Conservation (phyloP, 2,329 filamentous ascomycete genomes). For the Metarhizium robertsii region DNA sequence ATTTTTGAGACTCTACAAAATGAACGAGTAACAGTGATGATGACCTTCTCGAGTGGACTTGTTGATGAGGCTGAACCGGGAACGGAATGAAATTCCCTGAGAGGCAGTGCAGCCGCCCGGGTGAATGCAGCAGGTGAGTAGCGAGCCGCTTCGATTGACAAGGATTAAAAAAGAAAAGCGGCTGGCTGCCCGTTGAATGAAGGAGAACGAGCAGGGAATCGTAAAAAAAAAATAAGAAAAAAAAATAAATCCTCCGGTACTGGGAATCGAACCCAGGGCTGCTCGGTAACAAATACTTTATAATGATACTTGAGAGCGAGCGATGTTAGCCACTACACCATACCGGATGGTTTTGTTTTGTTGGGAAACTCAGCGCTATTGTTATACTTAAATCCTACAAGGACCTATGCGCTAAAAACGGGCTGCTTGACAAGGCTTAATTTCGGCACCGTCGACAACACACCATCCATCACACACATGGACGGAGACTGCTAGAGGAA, state of each 20-base stretch:
- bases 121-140: background rate
- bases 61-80: background rate
- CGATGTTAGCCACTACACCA: conserved; percentile 29
- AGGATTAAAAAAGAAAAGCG: background rate
- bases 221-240: background rate
- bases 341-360: conserved; percentile 20
- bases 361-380: accelerated
- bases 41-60: background rate
- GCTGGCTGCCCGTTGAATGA: too few species aligned
- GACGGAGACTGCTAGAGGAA: too few species aligned
- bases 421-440: too few species aligned
- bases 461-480: too few species aligned
- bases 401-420: too few species aligned
- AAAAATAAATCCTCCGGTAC: conserved; percentile 16
- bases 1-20: conserved; percentile 42
- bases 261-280: conserved; percentile 27
- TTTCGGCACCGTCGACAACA: too few species aligned
- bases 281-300: conserved; percentile 13
- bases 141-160: background rate
- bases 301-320: conserved; percentile 19
- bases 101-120: background rate
- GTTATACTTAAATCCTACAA: accelerated
- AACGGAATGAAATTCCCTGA: background rate
- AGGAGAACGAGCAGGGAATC: too few species aligned
- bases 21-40: background rate